phyloP scores from a whole-genome alignment of 1,284 basidiomycete species.

The Sanghuangporus weigelae region DNA sequence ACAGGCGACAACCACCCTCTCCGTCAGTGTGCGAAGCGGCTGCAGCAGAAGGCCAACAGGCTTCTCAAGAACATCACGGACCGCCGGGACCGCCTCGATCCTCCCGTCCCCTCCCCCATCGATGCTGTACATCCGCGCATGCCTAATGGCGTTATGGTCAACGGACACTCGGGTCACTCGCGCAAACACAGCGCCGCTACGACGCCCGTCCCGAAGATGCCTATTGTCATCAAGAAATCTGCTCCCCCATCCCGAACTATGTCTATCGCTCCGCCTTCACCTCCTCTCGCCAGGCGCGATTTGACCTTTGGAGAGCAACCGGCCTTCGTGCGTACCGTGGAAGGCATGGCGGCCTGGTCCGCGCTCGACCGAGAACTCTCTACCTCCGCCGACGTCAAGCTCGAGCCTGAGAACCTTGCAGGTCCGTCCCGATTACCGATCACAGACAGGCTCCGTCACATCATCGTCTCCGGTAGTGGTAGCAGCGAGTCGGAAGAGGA shows the following conservation, averaged over 20 bases:
- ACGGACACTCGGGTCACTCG: constrained; percentile 30
- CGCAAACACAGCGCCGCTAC: constrained; percentile 18
- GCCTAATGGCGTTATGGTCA: constrained; percentile 24
- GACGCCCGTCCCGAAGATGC: constrained; percentile 22
- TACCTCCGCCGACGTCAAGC: constrained; percentile 52
- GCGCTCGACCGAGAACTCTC: constrained; percentile 48
- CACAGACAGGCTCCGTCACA: constrained; percentile 35
- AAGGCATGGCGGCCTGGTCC: constrained; percentile 64
- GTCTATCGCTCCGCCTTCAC: constrained; percentile 2
- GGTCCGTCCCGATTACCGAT: constrained; percentile 19
- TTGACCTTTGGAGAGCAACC: constrained; percentile 56
- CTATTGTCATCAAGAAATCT: not conserved
- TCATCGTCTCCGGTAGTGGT: constrained; percentile 37
- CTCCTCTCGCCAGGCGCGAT: constrained; percentile 25
- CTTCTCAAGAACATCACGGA: constrained; percentile 88
- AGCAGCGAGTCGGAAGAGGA: constrained; percentile 32
- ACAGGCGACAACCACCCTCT: constrained; percentile 82
- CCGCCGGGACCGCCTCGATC: constrained; percentile 71
- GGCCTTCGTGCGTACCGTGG: constrained; percentile 73
- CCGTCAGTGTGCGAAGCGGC: constrained; percentile 69
- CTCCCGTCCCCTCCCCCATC: constrained; percentile 48
- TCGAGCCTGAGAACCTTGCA: constrained; percentile 13
- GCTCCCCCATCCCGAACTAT: not conserved
- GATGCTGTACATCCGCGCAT: constrained; percentile 44
- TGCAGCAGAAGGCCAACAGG: constrained; percentile 76